Base-by-base conservation (phyloP, 228 moss, liverwort and hornwort species). In the Sphagnum magellanicum region DNA sequence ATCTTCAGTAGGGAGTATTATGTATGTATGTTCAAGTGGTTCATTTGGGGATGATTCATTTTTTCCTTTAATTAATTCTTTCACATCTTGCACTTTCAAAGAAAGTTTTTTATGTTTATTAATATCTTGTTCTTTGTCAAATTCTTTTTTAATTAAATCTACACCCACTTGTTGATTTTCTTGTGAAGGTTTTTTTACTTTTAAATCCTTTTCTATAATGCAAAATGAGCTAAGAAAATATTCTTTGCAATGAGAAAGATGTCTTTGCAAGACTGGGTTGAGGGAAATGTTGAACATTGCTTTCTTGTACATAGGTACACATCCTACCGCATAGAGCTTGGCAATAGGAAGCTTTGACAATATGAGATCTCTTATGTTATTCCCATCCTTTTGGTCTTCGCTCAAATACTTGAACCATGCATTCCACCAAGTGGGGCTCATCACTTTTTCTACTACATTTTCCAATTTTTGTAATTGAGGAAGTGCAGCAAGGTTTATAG, bases 291-390 rank as follows among this genome's bases (percentile, higher is more conserved):
- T 78, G 5, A 82, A 68, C 57, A 86, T 72, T 0, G 0, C 65
- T 10, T 80, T 75, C 70, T 62, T 80, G 55, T 80, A 86, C 0
- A 74, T 72, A 13, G 86, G 86, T 17, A 86, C 86, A 67, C 68
- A 74, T 0, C 82, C 80, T 63, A 83, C 78, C 6, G 68, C 59
- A 4, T 75, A 86, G 4, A 86, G 73, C 50, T 75, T 5, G 57
- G 67, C 83, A 14, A 57, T 67, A 67, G 86, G 86, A 61, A 86
- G 67, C 67, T 86, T 86, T 52, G 86, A 86, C 67, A 86, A 12
- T 57, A 86, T 82, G 7, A 86, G 80, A 53, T 86, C 86, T 57
- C 83, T 78, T 13, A 86, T 86, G 66, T 83, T 83, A 53, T 86
- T 68, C 68, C 72, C 70, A 15, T 86, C 86, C 51, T 79, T 72